Evolutionary conservation across 139 green algal genomes (phyloP), one percentile per base, ranked within the genome.

Genomic region (Protoeuglena noctilucae): DNA sequence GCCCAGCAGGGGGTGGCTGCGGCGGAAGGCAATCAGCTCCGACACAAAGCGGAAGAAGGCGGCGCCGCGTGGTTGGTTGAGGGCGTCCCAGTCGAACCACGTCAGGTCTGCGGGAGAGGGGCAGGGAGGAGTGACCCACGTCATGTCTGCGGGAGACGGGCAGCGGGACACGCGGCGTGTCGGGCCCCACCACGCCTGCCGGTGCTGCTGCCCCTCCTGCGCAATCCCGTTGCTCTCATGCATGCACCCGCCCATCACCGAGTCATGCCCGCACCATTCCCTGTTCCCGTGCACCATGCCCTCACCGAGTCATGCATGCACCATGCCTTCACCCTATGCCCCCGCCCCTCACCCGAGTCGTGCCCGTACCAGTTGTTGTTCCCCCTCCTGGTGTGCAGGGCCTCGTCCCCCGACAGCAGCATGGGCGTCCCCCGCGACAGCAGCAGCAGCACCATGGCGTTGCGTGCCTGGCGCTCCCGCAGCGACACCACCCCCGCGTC

Each of bases 361-460:
- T 98, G 91, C 9, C 91, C 90, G 60, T 98, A 98, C 72, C 79
- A 95, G 81, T 98, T 98, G 79, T 98, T 98, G 79, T 98, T 98
- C 53, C 91, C 91, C 19, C 68, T 19, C 18, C 84, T 73, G 2
- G 76, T 87, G 28, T 86, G 67, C 14, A 51, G 68, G 40, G 87
- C 80, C 74, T 97, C 89, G 62, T 97, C 89, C 17, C 72, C 72
- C 70, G 73, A 73, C 28, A 97, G 71, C 22, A 98, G 71, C 91
- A 98, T 98, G 28, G 91, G 91, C 1, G 76, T 91, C 46, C 90
- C 90, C 63, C 88, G 74, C 0, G 80, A 78, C 18, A 94, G 17
- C 73, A 96, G 80, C 3, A 97, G 72, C 6, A 75, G 77, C 29
- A 94, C 31, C 48, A 87, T 69, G 46, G 85, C 71, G 78, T 98